A percentile compares a stretch with the other conserved stretches of the same genome.
Evolutionary conservation across 345 rosid species (phyloP).

Genomic region (Aurinia saxatilis): DNA sequence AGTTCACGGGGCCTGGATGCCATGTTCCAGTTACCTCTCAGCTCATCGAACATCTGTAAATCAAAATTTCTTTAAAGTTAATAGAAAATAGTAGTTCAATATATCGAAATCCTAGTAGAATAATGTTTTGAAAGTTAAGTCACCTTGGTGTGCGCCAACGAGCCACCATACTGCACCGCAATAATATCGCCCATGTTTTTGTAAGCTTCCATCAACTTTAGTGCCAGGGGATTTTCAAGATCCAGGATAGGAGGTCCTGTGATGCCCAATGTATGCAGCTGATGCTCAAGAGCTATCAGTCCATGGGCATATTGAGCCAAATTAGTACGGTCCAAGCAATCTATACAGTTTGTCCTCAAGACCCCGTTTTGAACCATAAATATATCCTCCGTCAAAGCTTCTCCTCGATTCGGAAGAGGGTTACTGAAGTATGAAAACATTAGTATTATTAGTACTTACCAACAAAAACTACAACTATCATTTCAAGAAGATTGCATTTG

Average conservation of each 20-base stretch:
- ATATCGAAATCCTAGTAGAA: neutral
- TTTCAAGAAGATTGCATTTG: no score
- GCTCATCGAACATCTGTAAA: conserved; percentile 24
- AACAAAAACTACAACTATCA: neutral
- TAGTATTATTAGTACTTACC: conserved; percentile 8
- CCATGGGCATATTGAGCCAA: conserved; percentile 88
- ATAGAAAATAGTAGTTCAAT: no score
- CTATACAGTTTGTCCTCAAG: conserved; percentile 88
- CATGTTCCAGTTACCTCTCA: conserved; percentile 27
- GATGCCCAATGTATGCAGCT: conserved; percentile 57
- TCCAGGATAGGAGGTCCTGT: conserved; percentile 43
- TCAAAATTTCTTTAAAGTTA: neutral
- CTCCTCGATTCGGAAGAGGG: conserved; percentile 25
- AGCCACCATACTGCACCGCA: conserved; percentile 90
- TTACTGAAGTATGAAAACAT: conserved; percentile 39
- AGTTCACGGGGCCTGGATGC: conserved; percentile 18
- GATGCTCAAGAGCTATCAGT: conserved; percentile 64
- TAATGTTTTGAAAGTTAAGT: neutral
- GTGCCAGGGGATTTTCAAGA: conserved; percentile 57
- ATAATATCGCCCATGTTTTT: conserved; percentile 83
- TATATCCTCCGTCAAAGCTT: conserved; percentile 23
- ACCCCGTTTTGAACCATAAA: conserved; percentile 62
- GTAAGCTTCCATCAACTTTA: conserved; percentile 56
- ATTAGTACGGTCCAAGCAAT: conserved; percentile 92
- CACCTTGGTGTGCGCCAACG: conserved; percentile 94